These are phyloP conservation scores for Verticillium isaacii DNA, from an alignment of 2,329 filamentous ascomycete genomes.

Conservation along the genomic window DNA sequence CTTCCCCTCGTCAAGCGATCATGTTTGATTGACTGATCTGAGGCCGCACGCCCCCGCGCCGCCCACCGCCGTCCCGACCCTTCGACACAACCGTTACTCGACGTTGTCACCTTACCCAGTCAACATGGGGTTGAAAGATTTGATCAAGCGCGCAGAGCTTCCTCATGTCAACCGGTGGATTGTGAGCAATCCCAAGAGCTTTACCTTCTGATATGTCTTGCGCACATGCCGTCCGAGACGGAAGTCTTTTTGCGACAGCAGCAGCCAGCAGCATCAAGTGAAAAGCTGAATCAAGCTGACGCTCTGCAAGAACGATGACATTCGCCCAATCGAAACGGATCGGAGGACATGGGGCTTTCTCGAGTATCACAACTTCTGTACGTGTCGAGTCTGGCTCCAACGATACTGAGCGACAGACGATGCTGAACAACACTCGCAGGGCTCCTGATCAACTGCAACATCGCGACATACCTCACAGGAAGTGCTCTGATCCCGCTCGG, in stretches of 20 bases:
- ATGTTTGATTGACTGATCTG: neutral
- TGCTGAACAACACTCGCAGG: conserved; percentile 19
- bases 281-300: conserved; percentile 1
- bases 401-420: neutral
- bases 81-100: neutral
- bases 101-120: neutral
- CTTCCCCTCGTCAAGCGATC: neutral
- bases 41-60: neutral
- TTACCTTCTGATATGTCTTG: neutral
- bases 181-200: conserved; percentile 9
- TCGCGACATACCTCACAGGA: conserved; percentile 34
- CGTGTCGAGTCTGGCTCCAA: neutral
- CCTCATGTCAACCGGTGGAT: conserved; percentile 27
- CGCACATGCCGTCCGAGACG: conserved; percentile 3
- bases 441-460: conserved; percentile 42
- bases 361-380: conserved; percentile 40
- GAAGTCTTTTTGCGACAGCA: neutral
- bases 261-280: neutral
- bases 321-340: conserved; percentile 38
- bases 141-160: conserved; percentile 20
- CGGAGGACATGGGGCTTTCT: conserved; percentile 36
- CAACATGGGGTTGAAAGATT: conserved; percentile 17
- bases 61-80: neutral
- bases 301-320: conserved; percentile 38
- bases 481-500: conserved; percentile 35